Percentiles rank a stretch among this genome's conserved stretches.
Evolutionary conservation across 768 basidiomycete species (phyloP).

Genomic region (Russula olivacea): DNA sequence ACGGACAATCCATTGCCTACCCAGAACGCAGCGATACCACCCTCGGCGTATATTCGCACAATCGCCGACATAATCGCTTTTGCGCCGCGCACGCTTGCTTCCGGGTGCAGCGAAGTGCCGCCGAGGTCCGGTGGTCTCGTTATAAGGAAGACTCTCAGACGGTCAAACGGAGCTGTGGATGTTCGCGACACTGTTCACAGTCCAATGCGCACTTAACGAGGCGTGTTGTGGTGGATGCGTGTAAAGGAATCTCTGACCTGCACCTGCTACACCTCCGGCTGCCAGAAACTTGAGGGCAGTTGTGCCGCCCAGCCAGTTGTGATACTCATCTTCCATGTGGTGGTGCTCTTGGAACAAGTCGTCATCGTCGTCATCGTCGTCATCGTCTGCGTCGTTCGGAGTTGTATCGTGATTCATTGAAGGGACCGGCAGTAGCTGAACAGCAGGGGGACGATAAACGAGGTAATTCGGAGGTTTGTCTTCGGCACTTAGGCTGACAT

Average conservation of each 20-base stretch:
- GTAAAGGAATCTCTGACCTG: conserved; percentile 48
- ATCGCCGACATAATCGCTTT: conserved; percentile 69
- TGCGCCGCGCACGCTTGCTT: conserved; percentile 46
- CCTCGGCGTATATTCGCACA: conserved; percentile 79
- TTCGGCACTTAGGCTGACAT: conserved; percentile 73
- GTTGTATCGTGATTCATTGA: neutral
- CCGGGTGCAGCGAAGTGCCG: conserved; percentile 42
- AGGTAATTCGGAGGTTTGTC: conserved; percentile 46
- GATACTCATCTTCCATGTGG: conserved; percentile 51
- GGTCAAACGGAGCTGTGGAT: conserved; percentile 96
- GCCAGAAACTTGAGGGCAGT: conserved; percentile 84
- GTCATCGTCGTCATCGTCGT: conserved; percentile 37
- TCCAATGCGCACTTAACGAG: conserved; percentile 4
- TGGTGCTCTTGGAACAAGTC: conserved; percentile 34
- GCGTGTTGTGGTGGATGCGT: neutral
- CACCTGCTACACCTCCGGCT: conserved; percentile 93
- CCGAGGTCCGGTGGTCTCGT: conserved; percentile 76
- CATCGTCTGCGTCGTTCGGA: conserved; percentile 32
- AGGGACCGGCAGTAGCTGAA: neutral
- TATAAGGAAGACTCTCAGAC: conserved; percentile 93
- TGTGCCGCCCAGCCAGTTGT: conserved; percentile 55
- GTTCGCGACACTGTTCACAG: conserved; percentile 74
- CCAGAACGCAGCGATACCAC: conserved; percentile 90
- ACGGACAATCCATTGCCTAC: conserved; percentile 95
- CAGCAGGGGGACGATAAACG: conserved; percentile 15